Evolutionary conservation across 1,284 basidiomycete genomes (phyloP), one percentile per base, ranked within the genome.

Genomic region (Exobasidium cylindrosporum): DNA sequence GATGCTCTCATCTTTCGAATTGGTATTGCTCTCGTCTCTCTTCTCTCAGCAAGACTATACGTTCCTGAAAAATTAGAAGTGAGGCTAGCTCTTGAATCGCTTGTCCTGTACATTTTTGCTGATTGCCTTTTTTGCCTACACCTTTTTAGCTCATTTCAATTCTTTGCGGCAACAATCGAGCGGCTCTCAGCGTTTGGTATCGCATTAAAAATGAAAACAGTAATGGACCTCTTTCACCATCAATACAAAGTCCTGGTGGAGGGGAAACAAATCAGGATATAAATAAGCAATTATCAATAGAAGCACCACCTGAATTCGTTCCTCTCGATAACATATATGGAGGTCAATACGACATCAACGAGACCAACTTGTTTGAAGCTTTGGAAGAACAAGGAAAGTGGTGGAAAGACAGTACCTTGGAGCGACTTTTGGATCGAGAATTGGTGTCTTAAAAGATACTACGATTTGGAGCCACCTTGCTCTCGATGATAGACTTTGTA

Each of bases 301-400:
- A 45, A 32, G 55, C 61, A 7, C 47, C 47, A 3, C n/a, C 14
- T 14, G 35, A 54, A 35, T 45, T 43, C 13, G 30, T 58, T 1
- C 76, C 76, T 1, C 23, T 26, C 1, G 76, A 78, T 63, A 65
- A 65, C 63, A 67, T 78, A 54, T 78, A 75, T 66, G 72, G 72
- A 32, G 53, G 53, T n/a, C 73, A 76, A 49, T 78, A 78, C 64
- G 63, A 40, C 26, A 70, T 78, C 55, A 62, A 46, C 23, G 76
- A 78, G 54, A 32, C 70, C 11, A 46, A 53, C 29, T 47, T 78
- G 10, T 78, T 77, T 54, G 50, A 56, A 1, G 64, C 65, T 4
- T 64, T 78, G 11, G 63, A 72, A 26, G 70, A 65, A 10, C 76
- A 78, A 61, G 47, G 71, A 4, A 7, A 13, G 2, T 77, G 73